A percentile compares a stretch with the other conserved stretches of the same genome.
Evolutionary conservation across 2,329 filamentous ascomycete genomes (phyloP).

Genomic region (Acephala macrosclerotiorum): DNA sequence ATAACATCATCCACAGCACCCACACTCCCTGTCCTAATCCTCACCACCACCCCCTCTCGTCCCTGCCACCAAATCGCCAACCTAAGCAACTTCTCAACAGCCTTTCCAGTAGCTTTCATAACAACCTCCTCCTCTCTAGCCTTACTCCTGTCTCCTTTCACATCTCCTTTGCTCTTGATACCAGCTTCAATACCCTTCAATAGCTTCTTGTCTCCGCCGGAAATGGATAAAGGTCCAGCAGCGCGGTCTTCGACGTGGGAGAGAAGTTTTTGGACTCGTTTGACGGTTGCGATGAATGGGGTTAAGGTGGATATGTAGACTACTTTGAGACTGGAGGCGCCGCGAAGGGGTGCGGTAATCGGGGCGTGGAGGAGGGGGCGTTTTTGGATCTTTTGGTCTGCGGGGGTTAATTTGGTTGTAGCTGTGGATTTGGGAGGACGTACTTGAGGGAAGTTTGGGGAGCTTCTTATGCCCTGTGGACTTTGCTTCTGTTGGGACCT

Average conservation of each 20-base stretch:
- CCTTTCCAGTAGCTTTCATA: conserved; percentile 44
- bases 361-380: conserved; percentile 45
- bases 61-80: conserved; percentile 39
- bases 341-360: conserved; percentile 34
- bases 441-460: conserved; percentile 28
- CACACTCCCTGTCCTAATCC: conserved; percentile 42
- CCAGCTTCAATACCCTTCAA: conserved; percentile 32
- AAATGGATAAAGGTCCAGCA: conserved; percentile 26
- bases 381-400: conserved; percentile 43
- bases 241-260: conserved; percentile 38
- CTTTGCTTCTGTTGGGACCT: background rate
- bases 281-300: conserved; percentile 42
- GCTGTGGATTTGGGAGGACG: background rate
- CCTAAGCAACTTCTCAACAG: conserved; percentile 41
- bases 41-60: conserved; percentile 40
- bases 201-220: conserved; percentile 17
- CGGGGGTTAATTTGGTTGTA: background rate
- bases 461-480: conserved; percentile 32
- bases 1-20: conserved; percentile 46
- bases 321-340: conserved; percentile 36
- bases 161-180: conserved; percentile 12
- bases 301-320: conserved; percentile 42
- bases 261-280: conserved; percentile 41
- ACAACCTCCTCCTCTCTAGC: conserved; percentile 39
- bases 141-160: conserved; percentile 23